A percentile compares a stretch with the other conserved stretches of the same genome.
Evolutionary conservation across 306 rosid species (phyloP).

Genomic region (Senna tora): DNA sequence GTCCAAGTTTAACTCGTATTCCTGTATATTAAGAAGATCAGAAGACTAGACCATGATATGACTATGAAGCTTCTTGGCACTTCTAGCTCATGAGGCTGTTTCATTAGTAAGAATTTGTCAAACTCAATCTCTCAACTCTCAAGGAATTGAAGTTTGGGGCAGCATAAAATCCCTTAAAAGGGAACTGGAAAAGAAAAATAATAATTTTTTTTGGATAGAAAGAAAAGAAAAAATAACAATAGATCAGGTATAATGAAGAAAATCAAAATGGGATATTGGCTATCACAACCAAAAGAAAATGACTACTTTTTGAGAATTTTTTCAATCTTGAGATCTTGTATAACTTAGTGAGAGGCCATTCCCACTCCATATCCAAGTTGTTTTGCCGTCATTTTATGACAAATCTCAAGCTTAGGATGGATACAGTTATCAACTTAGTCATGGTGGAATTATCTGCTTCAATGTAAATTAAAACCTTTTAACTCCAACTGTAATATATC

Average conservation of each 20-base stretch:
- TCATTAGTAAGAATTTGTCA: no score
- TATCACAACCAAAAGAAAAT: background rate
- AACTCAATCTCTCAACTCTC: no score
- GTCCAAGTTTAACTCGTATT: background rate
- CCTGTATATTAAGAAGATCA: background rate
- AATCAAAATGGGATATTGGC: background rate
- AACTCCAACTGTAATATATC: background rate
- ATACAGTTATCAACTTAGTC: background rate
- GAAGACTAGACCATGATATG: no score
- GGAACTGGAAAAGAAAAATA: background rate
- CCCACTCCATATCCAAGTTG: background rate
- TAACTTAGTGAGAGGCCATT: background rate
- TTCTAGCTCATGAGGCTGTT: background rate
- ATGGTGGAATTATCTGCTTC: background rate
- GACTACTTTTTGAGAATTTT: background rate
- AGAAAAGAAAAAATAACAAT: background rate
- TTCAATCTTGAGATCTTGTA: background rate
- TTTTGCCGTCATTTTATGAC: background rate
- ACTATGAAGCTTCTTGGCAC: background rate
- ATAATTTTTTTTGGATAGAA: slow-evolving; percentile 8
- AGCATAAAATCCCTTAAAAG: slow-evolving; percentile 13
- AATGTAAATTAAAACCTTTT: background rate
- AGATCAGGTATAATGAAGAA: slow-evolving; percentile 11
- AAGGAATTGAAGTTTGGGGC: no score
- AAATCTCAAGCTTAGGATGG: slow-evolving; percentile 27